Evolutionary conservation across 305 asterid genomes (phyloP).

Genomic region (Andrographis paniculata): DNA sequence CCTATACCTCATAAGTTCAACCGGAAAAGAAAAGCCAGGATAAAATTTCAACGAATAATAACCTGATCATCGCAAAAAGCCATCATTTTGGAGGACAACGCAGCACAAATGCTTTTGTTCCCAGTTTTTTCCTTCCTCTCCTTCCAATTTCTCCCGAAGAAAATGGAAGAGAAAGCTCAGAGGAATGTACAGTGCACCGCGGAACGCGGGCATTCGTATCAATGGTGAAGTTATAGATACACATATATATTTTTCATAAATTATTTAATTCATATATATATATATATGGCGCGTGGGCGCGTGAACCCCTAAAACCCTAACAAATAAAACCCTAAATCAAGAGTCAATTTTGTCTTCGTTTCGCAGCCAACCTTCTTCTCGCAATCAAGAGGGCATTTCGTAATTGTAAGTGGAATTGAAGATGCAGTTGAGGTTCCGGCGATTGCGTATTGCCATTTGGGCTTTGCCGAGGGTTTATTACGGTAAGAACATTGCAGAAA

Average conservation of each 20-base stretch:
- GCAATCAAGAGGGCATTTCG: too few relatives aligned
- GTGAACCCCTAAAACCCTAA: too few relatives aligned
- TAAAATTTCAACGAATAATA: neutral
- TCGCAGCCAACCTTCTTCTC: too few relatives aligned
- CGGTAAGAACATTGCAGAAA: slow-evolving; percentile 19
- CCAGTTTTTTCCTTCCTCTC: slow-evolving; percentile 5
- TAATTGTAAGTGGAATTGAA: neutral
- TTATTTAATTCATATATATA: too few relatives aligned
- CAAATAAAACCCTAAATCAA: too few relatives aligned
- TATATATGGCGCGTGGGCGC: too few relatives aligned
- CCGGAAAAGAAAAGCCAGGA: neutral
- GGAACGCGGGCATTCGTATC: too few relatives aligned
- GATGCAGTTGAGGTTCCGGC: slow-evolving; percentile 33
- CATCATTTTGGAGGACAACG: slow-evolving; percentile 13
- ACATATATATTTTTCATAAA: too few relatives aligned
- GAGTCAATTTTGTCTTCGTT: too few relatives aligned
- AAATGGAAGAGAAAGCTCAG: slow-evolving; percentile 16
- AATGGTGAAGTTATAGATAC: too few relatives aligned
- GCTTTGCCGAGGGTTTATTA: slow-evolving; percentile 26
- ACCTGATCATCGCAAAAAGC: slow-evolving; percentile 25
- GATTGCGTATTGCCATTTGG: slow-evolving; percentile 17
- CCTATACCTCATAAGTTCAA: neutral
- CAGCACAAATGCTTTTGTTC: slow-evolving; percentile 18
- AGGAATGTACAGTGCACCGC: slow-evolving; percentile 16
- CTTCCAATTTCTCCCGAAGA: slow-evolving; percentile 21